Conservation (phyloP, 345 rosid genomes). For the Salix koriyanagi region DNA sequence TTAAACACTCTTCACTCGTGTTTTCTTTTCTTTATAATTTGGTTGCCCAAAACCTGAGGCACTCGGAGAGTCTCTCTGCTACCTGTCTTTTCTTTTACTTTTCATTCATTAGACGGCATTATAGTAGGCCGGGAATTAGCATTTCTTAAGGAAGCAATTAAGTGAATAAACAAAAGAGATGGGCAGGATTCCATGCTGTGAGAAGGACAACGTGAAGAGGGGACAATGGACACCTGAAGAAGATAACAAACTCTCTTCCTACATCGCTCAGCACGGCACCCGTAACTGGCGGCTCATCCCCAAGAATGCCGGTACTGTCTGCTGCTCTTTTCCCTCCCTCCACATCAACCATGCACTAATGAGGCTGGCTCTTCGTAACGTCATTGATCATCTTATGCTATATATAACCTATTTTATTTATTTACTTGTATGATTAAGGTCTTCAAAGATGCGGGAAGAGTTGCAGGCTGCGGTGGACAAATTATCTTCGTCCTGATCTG, state of each 20-base stretch:
- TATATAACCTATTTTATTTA: neutral
- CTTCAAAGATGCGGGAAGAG: slow-evolving; percentile 94
- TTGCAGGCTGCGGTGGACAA: slow-evolving; percentile 83
- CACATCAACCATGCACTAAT: neutral
- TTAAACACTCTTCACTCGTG: slow-evolving; percentile 5
- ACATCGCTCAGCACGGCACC: slow-evolving; percentile 87
- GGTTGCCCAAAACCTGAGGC: neutral
- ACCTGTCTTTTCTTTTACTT: neutral
- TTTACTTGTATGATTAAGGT: slow-evolving; percentile 31
- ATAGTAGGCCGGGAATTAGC: neutral
- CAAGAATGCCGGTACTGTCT: slow-evolving; percentile 64
- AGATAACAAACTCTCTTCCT: slow-evolving; percentile 91
- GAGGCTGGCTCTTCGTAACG: neutral
- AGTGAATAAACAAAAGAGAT: slow-evolving; percentile 22
- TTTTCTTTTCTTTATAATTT: neutral
- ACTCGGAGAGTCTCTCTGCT: neutral
- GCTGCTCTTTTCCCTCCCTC: neutral
- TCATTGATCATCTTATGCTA: neutral
- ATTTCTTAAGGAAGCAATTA: neutral
- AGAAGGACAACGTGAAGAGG: slow-evolving; percentile 85
- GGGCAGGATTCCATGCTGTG: slow-evolving; percentile 95
- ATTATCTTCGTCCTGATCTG: slow-evolving; percentile 86
- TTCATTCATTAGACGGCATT: neutral
- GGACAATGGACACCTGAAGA: slow-evolving; percentile 99
- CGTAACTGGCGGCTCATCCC: slow-evolving; percentile 97